Conservation (phyloP, 495 filamentous ascomycete species). For the Penicillium coffeae region DNA sequence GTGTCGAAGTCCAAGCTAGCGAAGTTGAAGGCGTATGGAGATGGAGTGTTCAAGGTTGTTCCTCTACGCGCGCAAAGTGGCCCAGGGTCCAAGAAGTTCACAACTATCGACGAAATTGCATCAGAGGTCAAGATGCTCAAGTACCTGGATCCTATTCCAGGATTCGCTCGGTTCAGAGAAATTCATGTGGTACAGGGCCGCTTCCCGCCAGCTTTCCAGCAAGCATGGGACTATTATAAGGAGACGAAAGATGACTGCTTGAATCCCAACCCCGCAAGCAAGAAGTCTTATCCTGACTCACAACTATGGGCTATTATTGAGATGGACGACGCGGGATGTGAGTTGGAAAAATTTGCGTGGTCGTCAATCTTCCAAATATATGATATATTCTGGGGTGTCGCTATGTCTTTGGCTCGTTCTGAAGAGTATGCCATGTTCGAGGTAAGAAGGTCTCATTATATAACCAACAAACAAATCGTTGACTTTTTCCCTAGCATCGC, state of each 20-base stretch:
- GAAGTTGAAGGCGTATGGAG: conserved; percentile 36
- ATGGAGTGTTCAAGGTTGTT: conserved; percentile 50
- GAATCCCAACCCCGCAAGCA: conserved; percentile 63
- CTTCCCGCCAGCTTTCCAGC: conserved; percentile 57
- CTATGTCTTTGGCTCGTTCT: conserved; percentile 70
- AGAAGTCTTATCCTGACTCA: conserved; percentile 54
- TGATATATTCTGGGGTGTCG: conserved; percentile 82
- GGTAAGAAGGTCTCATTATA: conserved; percentile 30
- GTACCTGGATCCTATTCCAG: conserved; percentile 71
- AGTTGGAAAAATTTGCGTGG: conserved; percentile 61
- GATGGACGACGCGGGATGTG: conserved; percentile 79
- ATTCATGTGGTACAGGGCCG: conserved; percentile 69
- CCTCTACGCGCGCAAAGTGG: conserved; percentile 44
- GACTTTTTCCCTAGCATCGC: conserved; percentile 53
- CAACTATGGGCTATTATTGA: conserved; percentile 81
- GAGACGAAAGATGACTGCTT: conserved; percentile 56
- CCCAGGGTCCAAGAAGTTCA: conserved; percentile 45
- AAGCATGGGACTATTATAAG: conserved; percentile 62
- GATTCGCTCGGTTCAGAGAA: conserved; percentile 88
- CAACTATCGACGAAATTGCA: conserved; percentile 50
- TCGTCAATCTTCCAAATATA: conserved; percentile 60
- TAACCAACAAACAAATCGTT: not conserved
- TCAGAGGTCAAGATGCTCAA: conserved; percentile 73
- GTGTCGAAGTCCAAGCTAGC: conserved; percentile 42
- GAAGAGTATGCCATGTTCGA: conserved; percentile 74